A percentile compares a stretch with the other conserved stretches of the same genome.
Evolutionary conservation across 106 monocot genomes (phyloP).

Genomic region (Vanilla planifolia): DNA sequence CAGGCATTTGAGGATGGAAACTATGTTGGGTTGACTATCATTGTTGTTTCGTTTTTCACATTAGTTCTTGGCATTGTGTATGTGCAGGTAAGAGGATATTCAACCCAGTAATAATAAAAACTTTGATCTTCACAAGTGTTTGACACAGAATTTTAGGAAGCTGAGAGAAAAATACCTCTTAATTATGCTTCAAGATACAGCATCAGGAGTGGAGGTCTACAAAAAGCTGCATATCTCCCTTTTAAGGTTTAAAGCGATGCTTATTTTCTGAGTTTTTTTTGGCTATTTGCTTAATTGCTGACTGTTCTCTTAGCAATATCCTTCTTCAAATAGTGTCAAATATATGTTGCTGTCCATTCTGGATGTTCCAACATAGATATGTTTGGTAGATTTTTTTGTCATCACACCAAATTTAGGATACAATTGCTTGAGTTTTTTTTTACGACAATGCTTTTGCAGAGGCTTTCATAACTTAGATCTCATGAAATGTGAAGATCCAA

Average conservation of each 20-base stretch:
- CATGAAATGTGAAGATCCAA: too few species aligned
- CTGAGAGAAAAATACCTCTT: constrained; percentile 98
- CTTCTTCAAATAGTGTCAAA: too few species aligned
- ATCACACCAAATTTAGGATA: too few species aligned
- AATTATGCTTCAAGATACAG: constrained; percentile 99
- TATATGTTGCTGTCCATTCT: too few species aligned
- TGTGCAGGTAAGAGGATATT: constrained; percentile 66
- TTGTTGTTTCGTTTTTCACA: constrained; percentile 66
- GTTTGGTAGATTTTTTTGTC: too few species aligned
- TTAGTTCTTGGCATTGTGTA: constrained; percentile 97
- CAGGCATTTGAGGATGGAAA: constrained; percentile 97
- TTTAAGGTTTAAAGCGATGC: constrained; percentile 69
- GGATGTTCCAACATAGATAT: too few species aligned
- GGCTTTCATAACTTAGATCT: too few species aligned
- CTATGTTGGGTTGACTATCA: constrained; percentile 70
- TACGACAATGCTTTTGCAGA: too few species aligned
- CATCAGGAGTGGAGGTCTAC: constrained; percentile 71
- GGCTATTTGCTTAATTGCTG: neutral
- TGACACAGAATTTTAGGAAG: constrained; percentile 74
- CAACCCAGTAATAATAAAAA: too few species aligned
- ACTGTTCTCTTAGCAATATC: neutral
- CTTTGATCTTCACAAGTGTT: constrained; percentile 17
- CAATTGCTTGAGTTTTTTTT: too few species aligned
- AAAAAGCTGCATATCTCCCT: constrained; percentile 95
- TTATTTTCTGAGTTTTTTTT: constrained; percentile 2